Conservation (phyloP, 73 alveolate genomes). For the Chromera velia region DNA sequence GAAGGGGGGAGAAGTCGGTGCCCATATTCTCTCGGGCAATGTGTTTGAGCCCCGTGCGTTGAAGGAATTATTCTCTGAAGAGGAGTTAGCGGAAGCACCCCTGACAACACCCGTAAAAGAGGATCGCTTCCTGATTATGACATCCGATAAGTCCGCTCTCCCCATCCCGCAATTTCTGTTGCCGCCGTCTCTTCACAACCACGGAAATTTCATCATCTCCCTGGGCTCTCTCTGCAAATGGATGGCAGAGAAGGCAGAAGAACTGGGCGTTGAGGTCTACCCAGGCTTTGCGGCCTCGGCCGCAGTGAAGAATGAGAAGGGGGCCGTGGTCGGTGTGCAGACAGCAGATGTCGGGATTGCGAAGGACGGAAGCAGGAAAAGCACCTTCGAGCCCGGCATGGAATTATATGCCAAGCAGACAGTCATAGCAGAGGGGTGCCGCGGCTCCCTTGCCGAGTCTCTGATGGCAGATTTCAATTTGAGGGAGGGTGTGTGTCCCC, state of each 20-base stretch:
- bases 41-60: constrained; percentile 80
- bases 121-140: constrained; percentile 67
- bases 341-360: constrained; percentile 32
- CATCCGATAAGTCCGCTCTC: constrained; percentile 45
- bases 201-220: constrained; percentile 78
- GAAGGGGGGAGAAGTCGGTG: constrained; percentile 79
- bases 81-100: constrained; percentile 70
- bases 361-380: constrained; percentile 34
- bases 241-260: constrained; percentile 86
- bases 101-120: constrained; percentile 73
- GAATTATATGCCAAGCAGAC: constrained; percentile 68
- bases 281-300: constrained; percentile 59
- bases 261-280: constrained; percentile 77
- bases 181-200: constrained; percentile 54
- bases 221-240: constrained; percentile 79
- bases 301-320: constrained; percentile 50
- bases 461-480: constrained; percentile 21
- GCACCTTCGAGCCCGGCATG: constrained; percentile 53
- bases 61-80: constrained; percentile 31
- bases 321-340: constrained; percentile 47
- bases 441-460: constrained; percentile 70
- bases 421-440: constrained; percentile 83
- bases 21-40: constrained; percentile 84
- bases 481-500: constrained; percentile 50
- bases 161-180: constrained; percentile 59